phyloP scores from a whole-genome alignment of 164 flowering plant genomes.

The Tinospora cordifolia region DNA sequence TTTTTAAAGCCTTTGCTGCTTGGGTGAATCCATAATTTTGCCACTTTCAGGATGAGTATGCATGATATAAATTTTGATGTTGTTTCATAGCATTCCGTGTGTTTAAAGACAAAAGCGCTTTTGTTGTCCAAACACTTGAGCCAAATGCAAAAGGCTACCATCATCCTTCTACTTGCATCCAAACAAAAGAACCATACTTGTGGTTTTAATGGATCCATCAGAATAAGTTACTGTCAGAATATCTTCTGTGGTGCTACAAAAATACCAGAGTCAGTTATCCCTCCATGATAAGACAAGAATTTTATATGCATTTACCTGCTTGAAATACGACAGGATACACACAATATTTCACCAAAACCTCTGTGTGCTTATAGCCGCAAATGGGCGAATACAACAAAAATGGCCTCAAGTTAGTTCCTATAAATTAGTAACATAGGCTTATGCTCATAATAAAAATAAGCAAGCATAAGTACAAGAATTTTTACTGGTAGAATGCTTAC shows the following conservation, averaged over 20 bases:
- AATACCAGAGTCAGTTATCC: background rate
- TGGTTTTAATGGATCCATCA: no score
- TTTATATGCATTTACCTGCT: background rate
- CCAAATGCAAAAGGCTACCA: no score
- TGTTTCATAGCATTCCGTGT: no score
- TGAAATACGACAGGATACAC: background rate
- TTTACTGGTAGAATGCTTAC: background rate
- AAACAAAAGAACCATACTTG: no score
- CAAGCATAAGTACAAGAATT: background rate
- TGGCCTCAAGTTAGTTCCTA: background rate
- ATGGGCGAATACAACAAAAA: background rate
- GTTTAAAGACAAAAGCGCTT: no score
- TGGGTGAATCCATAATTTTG: no score
- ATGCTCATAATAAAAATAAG: background rate
- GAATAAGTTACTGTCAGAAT: background rate
- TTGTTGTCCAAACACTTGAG: no score
- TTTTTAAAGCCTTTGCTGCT: no score
- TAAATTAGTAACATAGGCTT: background rate
- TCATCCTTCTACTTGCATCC: no score
- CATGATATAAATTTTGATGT: no score
- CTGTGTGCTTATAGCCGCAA: background rate
- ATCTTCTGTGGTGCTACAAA: background rate
- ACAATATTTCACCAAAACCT: background rate
- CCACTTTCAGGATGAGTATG: no score
- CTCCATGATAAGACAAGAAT: background rate